Evolutionary conservation across 1,139 yeast species (phyloP).

Genomic region (Oligophagozyma castellii): DNA sequence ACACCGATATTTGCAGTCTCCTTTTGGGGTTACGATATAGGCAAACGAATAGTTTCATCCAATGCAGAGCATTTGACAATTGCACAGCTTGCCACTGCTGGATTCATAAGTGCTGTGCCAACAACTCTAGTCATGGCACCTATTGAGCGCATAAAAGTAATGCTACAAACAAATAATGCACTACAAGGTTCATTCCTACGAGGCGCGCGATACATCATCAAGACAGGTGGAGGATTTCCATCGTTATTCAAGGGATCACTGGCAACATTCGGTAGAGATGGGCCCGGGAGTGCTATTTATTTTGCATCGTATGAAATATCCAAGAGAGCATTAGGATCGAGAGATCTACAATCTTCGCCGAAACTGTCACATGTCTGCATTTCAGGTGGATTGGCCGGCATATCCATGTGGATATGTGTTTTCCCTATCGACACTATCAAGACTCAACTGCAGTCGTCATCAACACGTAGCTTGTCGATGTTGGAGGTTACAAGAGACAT

Average conservation of each 20-base stretch:
- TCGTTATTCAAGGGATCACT: conserved; percentile 84
- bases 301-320: conserved; percentile 87
- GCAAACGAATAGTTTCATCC: conserved; percentile 54
- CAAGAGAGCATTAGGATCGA: conserved; percentile 42
- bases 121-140: conserved; percentile 95
- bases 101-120: conserved; percentile 91
- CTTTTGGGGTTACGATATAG: conserved; percentile 96
- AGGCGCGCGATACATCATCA: conserved; percentile 51
- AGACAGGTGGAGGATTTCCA: conserved; percentile 58
- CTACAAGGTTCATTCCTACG: conserved; percentile 32
- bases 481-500: conserved; percentile 51
- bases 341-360: conserved; percentile 12
- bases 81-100: conserved; percentile 75
- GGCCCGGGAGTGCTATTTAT: conserved; percentile 96
- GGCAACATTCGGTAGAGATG: conserved; percentile 92
- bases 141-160: conserved; percentile 88
- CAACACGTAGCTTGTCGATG: conserved; percentile 43
- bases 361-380: conserved; percentile 58
- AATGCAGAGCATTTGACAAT: conserved; percentile 33
- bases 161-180: conserved; percentile 62
- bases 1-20: conserved; percentile 98
- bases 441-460: conserved; percentile 68
- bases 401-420: conserved; percentile 91
- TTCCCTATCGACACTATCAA: conserved; percentile 96
- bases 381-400: conserved; percentile 94